Base-by-base conservation (phyloP, 495 filamentous ascomycete species). In the Lasiosphaeris hirsuta region DNA sequence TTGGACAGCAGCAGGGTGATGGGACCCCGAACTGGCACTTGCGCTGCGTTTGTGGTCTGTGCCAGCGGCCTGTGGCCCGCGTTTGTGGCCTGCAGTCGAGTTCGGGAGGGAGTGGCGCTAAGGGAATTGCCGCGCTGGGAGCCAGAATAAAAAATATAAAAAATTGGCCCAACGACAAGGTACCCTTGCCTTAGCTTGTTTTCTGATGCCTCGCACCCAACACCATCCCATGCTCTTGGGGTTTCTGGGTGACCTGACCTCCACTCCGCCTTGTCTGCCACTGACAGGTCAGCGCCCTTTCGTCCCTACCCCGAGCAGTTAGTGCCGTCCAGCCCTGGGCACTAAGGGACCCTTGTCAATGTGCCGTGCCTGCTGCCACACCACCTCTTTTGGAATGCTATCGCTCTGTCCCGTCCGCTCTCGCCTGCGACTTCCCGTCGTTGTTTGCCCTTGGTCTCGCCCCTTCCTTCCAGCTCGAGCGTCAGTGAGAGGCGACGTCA, bases 321-420 rank as follows among this genome's bases (percentile, higher is more conserved):
- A 61, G 58, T 38, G 48, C 36, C 17, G 39, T 42, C 18, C 42
- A 40, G 50, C 42, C 48, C 54, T 55, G 60, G 23, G 33, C 58
- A 57, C 58, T 64, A 58, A 39, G 2, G 5, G 15, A 65, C 61
- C 64, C 64, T 61, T 64, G 64, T 64, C 57, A 13, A 7, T 51
- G 19, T 53, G 47, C 41, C 61, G 61, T 14, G 18, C 41, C 47
- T 43, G 61, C 60, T 66, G 51, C 57, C 61, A 66, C 63, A 66
- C 63, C 57, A 33, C 46, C 37, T n/a, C 34, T 51, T 44, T 44
- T 37, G 44, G 43, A n/a, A 8, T 41, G 40, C 10, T 58, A 47
- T 43, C 40, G 49, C 38, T 60, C 39, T 14, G 37, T 45, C 35
- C 36, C 30, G 14, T 41, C 18, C 50, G 39, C 38, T 23, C 50